Base-by-base conservation (phyloP, 768 basidiomycete species). In the Lactarius indigo region DNA sequence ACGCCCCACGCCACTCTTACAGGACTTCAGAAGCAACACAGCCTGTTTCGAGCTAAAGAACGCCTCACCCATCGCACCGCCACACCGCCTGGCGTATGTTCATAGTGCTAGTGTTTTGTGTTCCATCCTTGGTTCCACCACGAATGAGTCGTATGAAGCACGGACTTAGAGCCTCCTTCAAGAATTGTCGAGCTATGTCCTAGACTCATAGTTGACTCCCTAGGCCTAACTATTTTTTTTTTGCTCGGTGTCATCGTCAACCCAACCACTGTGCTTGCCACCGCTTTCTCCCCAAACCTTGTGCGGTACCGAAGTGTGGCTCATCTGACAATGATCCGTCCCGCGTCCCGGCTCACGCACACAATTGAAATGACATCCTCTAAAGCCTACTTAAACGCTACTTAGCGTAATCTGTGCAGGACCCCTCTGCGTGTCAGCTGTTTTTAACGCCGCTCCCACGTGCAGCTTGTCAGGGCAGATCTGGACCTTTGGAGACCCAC, bases 301-400 rank as follows among this genome's bases (percentile, higher is more conserved):
- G 50, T 26, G 50, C 13, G 50, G 26, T n/a, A 26, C 50, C 50
- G 50, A 52, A 2, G 13, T 26, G 50, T 52, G 50, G 50, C n/a
- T 26, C 13, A 52, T 52, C 13, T 26, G 23, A n/a, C 50, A 5
- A 52, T 28, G 15, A 52, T 52, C 50, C 47, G 12, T 15, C 47
- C 47, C 23, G 23, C 23, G 47, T 50, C 47, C 47, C 23, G 50
- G 50, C 26, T 26, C 50, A 47, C 50, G 50, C 5, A 5, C 26
- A 52, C 50, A 52, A 26, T 26, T 15, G 10, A 50, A 47, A n/a
- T 47, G n/a, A 47, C n/a, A 47, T 7, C 44, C 13, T 23, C 23
- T 52, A 52, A 52, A 52, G 50, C 50, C 50, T 52, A 52, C 50
- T 52, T 52, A 26, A 52, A 52, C 26, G 50, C 50, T 52, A 52